Base-by-base conservation (phyloP, 768 basidiomycete species). In the Lactarius indigo region DNA sequence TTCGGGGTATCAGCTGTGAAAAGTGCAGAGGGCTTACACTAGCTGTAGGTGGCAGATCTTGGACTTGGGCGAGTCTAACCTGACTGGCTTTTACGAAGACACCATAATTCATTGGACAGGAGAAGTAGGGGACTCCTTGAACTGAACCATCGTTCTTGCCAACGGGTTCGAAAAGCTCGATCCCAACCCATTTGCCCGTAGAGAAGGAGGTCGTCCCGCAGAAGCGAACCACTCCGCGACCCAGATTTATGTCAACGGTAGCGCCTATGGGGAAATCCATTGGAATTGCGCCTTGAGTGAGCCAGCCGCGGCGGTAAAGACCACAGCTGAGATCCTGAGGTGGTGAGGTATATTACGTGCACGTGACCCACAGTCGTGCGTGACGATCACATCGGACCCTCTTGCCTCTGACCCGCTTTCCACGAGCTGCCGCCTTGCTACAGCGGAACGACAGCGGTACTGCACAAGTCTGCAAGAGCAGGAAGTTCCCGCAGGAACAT, bases 71-170 rank as follows among this genome's bases (percentile, higher is more conserved):
- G 5, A 83, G 73, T 74, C 85, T 92, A 69, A 98, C 91, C 75
- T 94, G 91, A 73, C 90, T 90, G 0, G 91, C 86, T 41, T 92
- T 83, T 6, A 98, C 88, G 74, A 99, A 98, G 33, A 98, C 90
- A 57, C 97, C 97, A 79, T 92, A 80, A 35, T 81, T 80, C 57
- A 81, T 79, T 72, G 83, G 84, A 79, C 94, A 98, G 20, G 79
- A 81, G 76, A 99, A 99, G 79, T 98, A 99, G 1, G 77, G 69
- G 58, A 86, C 77, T 18, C 90, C 94, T 41, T 88, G 81, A 9
- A 99, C 90, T 1, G 87, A 84, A 1, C 97, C 97, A 72, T 98
- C 92, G 80, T 99, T 99, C 87, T 98, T 99, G 44, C 97, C 97
- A 55, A 85, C 89, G 9, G 85, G 77, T 72, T 89, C 88, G 64